Conservation (phyloP, 768 basidiomycete species). For the Crassisporium funariophilum region DNA sequence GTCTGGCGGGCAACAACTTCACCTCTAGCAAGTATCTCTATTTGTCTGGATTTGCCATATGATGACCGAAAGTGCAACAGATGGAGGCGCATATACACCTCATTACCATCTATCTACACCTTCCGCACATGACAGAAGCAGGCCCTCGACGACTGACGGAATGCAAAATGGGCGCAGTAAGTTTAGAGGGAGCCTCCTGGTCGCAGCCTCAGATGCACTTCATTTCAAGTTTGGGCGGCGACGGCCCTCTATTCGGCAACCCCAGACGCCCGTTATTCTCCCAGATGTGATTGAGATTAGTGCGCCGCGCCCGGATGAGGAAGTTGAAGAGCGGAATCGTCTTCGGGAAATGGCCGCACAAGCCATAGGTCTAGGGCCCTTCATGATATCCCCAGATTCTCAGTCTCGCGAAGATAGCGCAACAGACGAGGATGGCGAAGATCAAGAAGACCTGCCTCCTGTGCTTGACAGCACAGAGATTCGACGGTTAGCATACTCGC, state of each 20-base stretch:
- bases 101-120: neutral
- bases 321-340: constrained; percentile 75
- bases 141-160: constrained; percentile 24
- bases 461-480: constrained; percentile 18
- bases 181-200: constrained; percentile 48
- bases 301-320: constrained; percentile 54
- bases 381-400: constrained; percentile 44
- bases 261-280: constrained; percentile 47
- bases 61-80: neutral
- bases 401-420: constrained; percentile 35
- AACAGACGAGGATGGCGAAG: constrained; percentile 42
- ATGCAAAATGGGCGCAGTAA: constrained; percentile 26
- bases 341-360: constrained; percentile 76
- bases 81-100: too few species aligned
- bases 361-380: constrained; percentile 67
- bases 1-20: constrained; percentile 15
- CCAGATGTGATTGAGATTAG: constrained; percentile 77
- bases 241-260: constrained; percentile 37
- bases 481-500: constrained; percentile 14
- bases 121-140: constrained; percentile 18
- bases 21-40: constrained; percentile 17
- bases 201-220: constrained; percentile 55
- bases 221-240: constrained; percentile 51
- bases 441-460: constrained; percentile 29
- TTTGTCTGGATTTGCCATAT: too few species aligned